Base-by-base conservation (phyloP, 2,329 filamentous ascomycete species). In the Xylariaceae sp. region DNA sequence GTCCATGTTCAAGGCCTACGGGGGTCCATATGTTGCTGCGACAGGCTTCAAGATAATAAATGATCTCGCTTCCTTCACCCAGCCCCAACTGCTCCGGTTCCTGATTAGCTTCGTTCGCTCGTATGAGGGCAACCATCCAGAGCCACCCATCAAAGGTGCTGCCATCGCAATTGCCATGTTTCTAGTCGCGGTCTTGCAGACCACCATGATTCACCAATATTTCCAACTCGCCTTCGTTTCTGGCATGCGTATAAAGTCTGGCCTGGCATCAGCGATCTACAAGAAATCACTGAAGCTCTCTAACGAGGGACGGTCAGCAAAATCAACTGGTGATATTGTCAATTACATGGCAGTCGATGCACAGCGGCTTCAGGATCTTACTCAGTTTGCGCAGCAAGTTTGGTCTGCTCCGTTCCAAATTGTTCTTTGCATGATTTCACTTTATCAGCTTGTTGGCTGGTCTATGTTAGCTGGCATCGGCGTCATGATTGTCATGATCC, bases 341-440 rank as follows among this genome's bases (percentile, higher is more conserved):
- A 99, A 99, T 68, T 94, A 96, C 73, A 99, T 99, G 93, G 94
- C 95, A 42, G 93, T 99, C 10, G 94, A 99, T 68, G 93, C 93
- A 13, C 94, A 99, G 71, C 87, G 95, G 59, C 80, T 99, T 16
- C 89, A 97, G 65, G 94, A 99, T 71, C 76, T 99, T 51, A 90
- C 93, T 2, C 95, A 99, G 66, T 99, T 94, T 68, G 91, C 90
- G 16, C 92, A 96, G 67, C 93, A 97, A 69, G 75, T 96, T 11
- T 97, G 94, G 91, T 97, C 92, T 41, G 93, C 95, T 2, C 94
- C 94, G 2, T 96, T 97, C 72, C 95, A 99, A 71, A 99, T 99
- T 65, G 79, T 84, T 31, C 83, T 99, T 38, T 99, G 95, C 75
- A 96, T 99, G 91, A 70, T 92, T 7, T 97, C 93, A 13, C 80